Conservation (phyloP, 2,329 filamentous ascomycete species). For the Huntiella abstrusa region DNA sequence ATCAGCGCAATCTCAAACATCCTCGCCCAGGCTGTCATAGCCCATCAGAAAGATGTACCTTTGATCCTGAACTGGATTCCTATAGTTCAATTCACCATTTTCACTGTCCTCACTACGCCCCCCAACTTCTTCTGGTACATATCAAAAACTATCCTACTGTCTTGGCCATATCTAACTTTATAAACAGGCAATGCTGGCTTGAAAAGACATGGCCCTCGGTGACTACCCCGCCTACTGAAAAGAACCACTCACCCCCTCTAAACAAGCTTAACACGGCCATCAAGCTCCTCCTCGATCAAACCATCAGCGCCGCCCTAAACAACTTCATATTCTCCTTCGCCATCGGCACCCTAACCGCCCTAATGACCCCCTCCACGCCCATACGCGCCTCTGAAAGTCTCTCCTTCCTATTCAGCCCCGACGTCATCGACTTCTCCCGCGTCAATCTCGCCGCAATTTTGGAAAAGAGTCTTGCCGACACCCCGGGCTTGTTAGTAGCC, state of each 20-base stretch:
- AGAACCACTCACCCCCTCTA: conserved; percentile 20
- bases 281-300: conserved; percentile 54
- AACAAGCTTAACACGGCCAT: conserved; percentile 41
- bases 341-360: conserved; percentile 35
- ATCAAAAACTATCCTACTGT: neutral
- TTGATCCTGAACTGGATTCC: conserved; percentile 46
- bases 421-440: conserved; percentile 24
- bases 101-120: conserved; percentile 52
- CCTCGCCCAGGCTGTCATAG: conserved; percentile 50
- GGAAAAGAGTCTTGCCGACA: conserved; percentile 31
- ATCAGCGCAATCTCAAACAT: conserved; percentile 52
- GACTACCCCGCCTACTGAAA: conserved; percentile 17
- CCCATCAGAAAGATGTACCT: conserved; percentile 32
- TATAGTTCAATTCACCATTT: conserved; percentile 60
- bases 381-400: conserved; percentile 16
- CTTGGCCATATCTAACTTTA: neutral
- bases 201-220: conserved; percentile 57
- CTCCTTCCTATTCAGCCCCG: conserved; percentile 20
- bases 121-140: conserved; percentile 64
- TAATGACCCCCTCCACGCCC: conserved; percentile 23
- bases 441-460: conserved; percentile 29
- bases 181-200: conserved; percentile 48
- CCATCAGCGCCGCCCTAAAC: conserved; percentile 44
- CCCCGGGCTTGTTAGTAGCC: conserved; percentile 45
- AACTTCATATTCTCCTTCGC: conserved; percentile 43